Conservation (phyloP, 202 grass and related monocot genomes). For the Musa balbisiana region DNA sequence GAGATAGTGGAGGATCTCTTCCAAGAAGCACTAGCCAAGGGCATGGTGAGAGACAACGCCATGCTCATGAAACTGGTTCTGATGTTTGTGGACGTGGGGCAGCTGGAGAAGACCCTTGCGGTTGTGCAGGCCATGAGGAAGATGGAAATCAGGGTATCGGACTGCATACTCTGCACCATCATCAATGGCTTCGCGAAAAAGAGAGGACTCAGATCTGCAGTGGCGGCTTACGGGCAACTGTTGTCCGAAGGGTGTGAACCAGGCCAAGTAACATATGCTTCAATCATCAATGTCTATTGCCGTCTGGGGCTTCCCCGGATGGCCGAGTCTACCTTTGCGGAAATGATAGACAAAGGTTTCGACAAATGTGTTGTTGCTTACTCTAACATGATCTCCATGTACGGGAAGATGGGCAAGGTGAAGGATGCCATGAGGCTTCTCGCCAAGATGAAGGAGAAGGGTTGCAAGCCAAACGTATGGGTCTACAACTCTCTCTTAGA, state of each 20-base stretch:
- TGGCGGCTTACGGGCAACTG: constrained; percentile 60
- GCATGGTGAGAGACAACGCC: constrained; percentile 62
- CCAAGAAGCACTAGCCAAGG: constrained; percentile 46
- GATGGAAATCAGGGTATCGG: constrained; percentile 54
- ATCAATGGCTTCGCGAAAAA: constrained; percentile 78
- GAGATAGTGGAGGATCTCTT: constrained; percentile 49
- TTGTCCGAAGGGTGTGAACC: constrained; percentile 53
- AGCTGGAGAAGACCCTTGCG: constrained; percentile 42
- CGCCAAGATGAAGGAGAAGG: constrained; percentile 81
- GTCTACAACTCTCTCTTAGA: constrained; percentile 94
- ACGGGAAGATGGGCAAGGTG: constrained; percentile 60
- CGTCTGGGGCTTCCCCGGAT: constrained; percentile 54
- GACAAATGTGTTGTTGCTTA: constrained; percentile 91
- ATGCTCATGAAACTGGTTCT: constrained; percentile 69
- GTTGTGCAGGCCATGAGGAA: constrained; percentile 60
- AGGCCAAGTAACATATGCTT: constrained; percentile 89
- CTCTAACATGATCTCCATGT: constrained; percentile 91
- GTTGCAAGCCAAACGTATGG: constrained; percentile 65
- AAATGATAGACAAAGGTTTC: constrained; percentile 76
- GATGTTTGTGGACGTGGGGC: constrained; percentile 60
- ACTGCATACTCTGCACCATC: constrained; percentile 70
- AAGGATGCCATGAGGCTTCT: constrained; percentile 70
- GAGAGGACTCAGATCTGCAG: constrained; percentile 53
- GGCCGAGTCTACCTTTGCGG: constrained; percentile 57
- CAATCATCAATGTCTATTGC: constrained; percentile 77